Evolutionary conservation across 805 yeast genomes (phyloP).

Genomic region (Blastobotrys americana): DNA sequence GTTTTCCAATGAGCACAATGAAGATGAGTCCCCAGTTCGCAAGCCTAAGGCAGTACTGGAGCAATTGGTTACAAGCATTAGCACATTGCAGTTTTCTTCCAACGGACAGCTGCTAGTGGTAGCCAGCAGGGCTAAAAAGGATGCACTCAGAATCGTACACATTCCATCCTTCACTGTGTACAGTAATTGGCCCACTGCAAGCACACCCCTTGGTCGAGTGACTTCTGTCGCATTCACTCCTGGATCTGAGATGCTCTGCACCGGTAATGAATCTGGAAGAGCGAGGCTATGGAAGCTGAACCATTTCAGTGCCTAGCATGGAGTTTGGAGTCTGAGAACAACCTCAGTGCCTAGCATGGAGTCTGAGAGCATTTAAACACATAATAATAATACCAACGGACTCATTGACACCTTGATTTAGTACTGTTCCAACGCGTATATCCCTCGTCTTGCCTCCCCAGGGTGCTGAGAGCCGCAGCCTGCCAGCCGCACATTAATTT

Average conservation of each 20-base stretch:
- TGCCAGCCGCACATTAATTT: too few relatives aligned
- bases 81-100: constrained; percentile 62
- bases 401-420: too few relatives aligned
- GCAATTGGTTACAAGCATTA: constrained; percentile 74
- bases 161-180: constrained; percentile 80
- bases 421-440: too few relatives aligned
- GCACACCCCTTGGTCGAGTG: constrained; percentile 94
- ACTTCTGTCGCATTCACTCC: constrained; percentile 75
- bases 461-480: too few relatives aligned
- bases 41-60: constrained; percentile 63
- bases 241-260: constrained; percentile 70
- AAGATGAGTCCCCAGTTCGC: constrained; percentile 19
- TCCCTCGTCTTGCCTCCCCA: too few relatives aligned
- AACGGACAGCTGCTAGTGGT: constrained; percentile 88
- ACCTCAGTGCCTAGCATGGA: constrained; percentile 38
- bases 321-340: too few relatives aligned
- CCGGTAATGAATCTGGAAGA: constrained; percentile 87
- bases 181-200: constrained; percentile 95
- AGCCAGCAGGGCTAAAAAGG: constrained; percentile 78
- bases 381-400: too few relatives aligned
- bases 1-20: constrained; percentile 45
- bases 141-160: constrained; percentile 80
- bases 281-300: constrained; percentile 84
- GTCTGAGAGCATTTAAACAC: too few relatives aligned
- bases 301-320: constrained; percentile 44